A percentile compares a stretch with the other conserved stretches of the same genome.
phyloP scores from a whole-genome alignment of 352 stramenopile species.

The Phytophthora uliginosa region DNA sequence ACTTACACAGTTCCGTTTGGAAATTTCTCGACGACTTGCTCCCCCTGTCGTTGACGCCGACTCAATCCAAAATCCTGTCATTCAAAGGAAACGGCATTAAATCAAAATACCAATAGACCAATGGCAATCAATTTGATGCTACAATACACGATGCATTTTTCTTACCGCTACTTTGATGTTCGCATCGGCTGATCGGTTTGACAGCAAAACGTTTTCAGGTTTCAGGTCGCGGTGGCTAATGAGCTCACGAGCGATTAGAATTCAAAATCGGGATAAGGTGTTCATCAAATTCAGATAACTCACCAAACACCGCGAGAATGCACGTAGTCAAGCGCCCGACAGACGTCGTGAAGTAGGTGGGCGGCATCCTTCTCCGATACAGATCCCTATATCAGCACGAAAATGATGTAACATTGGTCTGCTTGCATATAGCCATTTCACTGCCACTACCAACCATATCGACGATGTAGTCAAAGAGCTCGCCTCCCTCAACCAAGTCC shows the following conservation, averaged over 20 bases:
- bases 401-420: not conserved
- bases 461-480: slow-evolving; percentile 88
- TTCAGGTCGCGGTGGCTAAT: slow-evolving; percentile 81
- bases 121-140: not conserved
- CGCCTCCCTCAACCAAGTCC: slow-evolving; percentile 78
- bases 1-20: slow-evolving; percentile 79
- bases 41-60: slow-evolving; percentile 43
- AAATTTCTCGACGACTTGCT: slow-evolving; percentile 62
- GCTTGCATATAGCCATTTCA: not conserved
- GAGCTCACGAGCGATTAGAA: too few species aligned
- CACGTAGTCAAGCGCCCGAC: slow-evolving; percentile 70
- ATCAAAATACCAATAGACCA: slow-evolving; percentile 1
- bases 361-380: slow-evolving; percentile 82
- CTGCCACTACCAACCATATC: slow-evolving; percentile 46
- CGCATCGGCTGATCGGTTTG: slow-evolving; percentile 57
- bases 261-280: not conserved
- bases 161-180: slow-evolving; percentile 80
- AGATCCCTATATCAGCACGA: slow-evolving; percentile 49
- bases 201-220: slow-evolving; percentile 81
- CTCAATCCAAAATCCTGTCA: slow-evolving; percentile 81
- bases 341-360: slow-evolving; percentile 71
- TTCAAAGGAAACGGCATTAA: not conserved
- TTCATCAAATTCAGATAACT: slow-evolving; percentile 5
- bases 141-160: not conserved
- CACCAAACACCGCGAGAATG: slow-evolving; percentile 77